phyloP scores from a whole-genome alignment of 306 rosid species.

The apple (Malus domestica) region ASM211411v1 NC_041801.1:10251501-10252000 shows the following conservation, averaged over 20 bases:
- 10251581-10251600: conserved; percentile 29
- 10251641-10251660: conserved; percentile 40
- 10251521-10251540: conserved; percentile 26
- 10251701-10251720: conserved; percentile 23
- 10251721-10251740: conserved; percentile 23
- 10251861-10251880: conserved; percentile 31
- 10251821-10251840: conserved; percentile 27
- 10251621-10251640: conserved; percentile 29
- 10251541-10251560: conserved; percentile 37
- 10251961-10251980: not conserved
- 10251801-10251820: conserved; percentile 25
- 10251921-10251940: not conserved
- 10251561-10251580: conserved; percentile 24
- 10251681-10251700: conserved; percentile 30
- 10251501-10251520: conserved; percentile 16
- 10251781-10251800: conserved; percentile 29
- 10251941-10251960: not conserved
- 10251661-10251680: conserved; percentile 37
- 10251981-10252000: conserved; percentile 12
- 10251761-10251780: conserved; percentile 6
- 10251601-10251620: conserved; percentile 30
- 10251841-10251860: conserved; percentile 21
- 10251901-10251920: conserved; percentile 43
- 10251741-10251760: conserved; percentile 1
- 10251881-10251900: conserved; percentile 24